Percentiles rank a stretch among this genome's conserved stretches.
These are phyloP conservation scores for Oryza punctata DNA, from an alignment of 176 grass and related monocot species.

Conservation along the genomic window DNA sequence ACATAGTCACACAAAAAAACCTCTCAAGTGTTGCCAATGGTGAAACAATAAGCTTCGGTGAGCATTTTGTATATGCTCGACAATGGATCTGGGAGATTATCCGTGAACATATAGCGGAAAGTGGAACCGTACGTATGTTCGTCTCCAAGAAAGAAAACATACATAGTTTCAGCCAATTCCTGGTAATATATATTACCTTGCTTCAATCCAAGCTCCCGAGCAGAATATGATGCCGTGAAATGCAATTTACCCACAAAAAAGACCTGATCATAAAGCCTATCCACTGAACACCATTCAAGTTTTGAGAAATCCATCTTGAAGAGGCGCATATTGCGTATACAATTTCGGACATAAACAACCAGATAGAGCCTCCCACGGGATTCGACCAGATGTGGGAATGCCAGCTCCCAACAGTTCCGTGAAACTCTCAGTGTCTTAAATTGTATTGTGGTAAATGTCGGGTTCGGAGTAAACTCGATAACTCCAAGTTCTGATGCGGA, in stretches of 20 bases:
- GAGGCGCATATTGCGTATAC: neutral
- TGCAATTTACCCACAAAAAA: neutral
- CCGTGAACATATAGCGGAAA: no score
- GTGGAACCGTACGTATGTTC: neutral
- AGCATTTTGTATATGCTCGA: neutral
- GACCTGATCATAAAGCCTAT: neutral
- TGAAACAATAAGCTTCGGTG: constrained; percentile 2
- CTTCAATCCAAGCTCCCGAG: neutral
- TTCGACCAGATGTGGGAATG: neutral
- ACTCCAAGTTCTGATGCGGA: neutral
- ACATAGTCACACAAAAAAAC: neutral
- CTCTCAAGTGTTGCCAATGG: neutral
- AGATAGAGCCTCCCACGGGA: neutral
- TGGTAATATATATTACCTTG: neutral
- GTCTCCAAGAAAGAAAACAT: neutral
- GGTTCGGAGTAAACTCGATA: neutral
- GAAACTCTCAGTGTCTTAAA: neutral
- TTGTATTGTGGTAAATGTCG: neutral
- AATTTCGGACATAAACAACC: neutral
- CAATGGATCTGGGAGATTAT: neutral
- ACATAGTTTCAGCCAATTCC: neutral
- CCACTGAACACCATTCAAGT: neutral
- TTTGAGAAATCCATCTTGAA: constrained; percentile 5
- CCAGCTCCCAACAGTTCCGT: neutral
- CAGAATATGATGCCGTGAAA: neutral